phyloP scores from a whole-genome alignment of 139 green algal genomes.

The Dunaliella primolecta region DNA sequence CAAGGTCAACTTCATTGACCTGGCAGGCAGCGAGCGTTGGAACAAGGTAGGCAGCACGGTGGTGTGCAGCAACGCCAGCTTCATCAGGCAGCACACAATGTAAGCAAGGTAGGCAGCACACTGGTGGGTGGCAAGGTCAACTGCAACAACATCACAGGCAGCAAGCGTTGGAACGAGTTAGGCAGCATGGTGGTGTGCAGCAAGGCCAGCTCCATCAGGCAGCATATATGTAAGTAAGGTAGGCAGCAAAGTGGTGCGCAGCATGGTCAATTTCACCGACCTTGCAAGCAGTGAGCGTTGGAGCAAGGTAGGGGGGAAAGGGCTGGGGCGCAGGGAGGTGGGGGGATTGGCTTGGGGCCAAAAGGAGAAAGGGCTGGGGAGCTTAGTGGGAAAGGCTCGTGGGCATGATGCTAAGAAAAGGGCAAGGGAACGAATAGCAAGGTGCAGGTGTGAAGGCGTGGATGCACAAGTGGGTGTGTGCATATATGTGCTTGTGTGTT shows the following conservation, averaged over 20 bases:
- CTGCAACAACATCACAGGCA: constrained; percentile 90
- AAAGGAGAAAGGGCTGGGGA: background rate
- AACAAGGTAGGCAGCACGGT: constrained; percentile 35
- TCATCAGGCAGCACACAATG: no score
- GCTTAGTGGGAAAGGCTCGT: background rate
- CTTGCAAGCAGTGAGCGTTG: constrained; percentile 74
- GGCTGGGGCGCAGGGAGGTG: no score
- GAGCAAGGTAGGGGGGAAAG: constrained; percentile 37
- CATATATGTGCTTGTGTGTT: no score
- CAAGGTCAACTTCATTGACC: constrained; percentile 93
- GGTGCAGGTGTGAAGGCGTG: no score
- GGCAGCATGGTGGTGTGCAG: no score
- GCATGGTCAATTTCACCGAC: constrained; percentile 93
- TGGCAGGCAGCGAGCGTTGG: constrained; percentile 75
- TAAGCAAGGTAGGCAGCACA: constrained; percentile 11
- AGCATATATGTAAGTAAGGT: constrained; percentile 14
- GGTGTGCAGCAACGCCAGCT: no score
- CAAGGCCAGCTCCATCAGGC: no score
- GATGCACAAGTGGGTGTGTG: no score
- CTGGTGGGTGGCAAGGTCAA: constrained; percentile 75
- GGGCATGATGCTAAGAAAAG: no score
- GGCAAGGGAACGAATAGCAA: no score
- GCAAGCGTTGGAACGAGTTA: constrained; percentile 54
- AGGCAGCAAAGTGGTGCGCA: constrained; percentile 40
- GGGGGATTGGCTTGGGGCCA: background rate